Evolutionary conservation across 139 green algal species (phyloP).

Genomic region (Chlorella sp.): DNA sequence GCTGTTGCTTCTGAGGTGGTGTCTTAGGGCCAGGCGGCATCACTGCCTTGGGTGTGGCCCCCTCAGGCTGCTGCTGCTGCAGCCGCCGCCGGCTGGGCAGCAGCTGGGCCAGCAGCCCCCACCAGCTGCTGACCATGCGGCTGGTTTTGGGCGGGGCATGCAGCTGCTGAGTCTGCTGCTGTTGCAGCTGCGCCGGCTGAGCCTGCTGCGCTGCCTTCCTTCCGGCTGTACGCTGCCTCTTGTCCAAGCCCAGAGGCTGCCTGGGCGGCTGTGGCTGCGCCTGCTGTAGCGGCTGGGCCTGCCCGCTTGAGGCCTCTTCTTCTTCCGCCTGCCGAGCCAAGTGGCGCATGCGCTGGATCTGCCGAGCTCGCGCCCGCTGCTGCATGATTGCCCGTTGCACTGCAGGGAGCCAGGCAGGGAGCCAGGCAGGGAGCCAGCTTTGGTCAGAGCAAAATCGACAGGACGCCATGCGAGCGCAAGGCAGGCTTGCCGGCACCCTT

Average conservation of each 20-base stretch:
- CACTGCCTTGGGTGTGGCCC: background rate
- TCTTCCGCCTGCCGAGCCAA: background rate
- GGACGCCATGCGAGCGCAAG: background rate
- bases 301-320: background rate
- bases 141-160: background rate
- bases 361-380: background rate
- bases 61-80: conserved; percentile 2
- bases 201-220: background rate
- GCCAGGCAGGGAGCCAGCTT: background rate
- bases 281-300: background rate
- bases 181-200: background rate
- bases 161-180: background rate
- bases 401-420: background rate
- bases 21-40: background rate
- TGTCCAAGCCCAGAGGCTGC: background rate
- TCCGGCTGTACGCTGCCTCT: background rate
- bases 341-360: background rate
- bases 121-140: too few relatives aligned
- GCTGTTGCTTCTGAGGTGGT: background rate
- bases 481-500: background rate
- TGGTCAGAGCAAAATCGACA: background rate
- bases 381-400: background rate
- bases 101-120: too few relatives aligned
- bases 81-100: background rate
- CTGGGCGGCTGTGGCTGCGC: background rate